Evolutionary conservation across 495 filamentous ascomycete species (phyloP).

Genomic region (Margaritispora aquatica): DNA sequence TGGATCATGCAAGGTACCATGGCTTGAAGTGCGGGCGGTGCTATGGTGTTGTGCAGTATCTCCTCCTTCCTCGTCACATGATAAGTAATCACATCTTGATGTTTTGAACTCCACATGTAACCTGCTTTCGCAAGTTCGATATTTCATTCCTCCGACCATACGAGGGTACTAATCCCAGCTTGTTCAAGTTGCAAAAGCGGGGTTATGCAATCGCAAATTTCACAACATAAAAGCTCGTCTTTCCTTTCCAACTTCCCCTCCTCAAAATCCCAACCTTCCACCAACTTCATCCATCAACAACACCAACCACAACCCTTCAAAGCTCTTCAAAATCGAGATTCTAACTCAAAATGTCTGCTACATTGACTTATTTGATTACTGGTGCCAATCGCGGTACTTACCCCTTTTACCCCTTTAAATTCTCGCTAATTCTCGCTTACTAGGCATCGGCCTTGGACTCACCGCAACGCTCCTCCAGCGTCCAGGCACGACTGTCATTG

Average conservation of each 20-base stretch:
- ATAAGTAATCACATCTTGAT: no score
- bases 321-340: not conserved
- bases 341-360: conserved; percentile 11
- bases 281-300: conserved; percentile 3
- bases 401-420: conserved; percentile 15
- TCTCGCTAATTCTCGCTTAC: not conserved
- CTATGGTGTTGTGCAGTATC: no score
- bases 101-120: no score
- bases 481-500: conserved; percentile 19
- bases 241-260: not conserved
- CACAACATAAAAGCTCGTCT: not conserved
- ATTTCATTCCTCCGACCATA: no score
- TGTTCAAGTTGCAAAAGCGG: no score
- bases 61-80: no score
- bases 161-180: no score
- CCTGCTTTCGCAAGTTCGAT: no score
- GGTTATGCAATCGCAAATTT: not conserved
- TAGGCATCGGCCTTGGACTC: conserved; percentile 21
- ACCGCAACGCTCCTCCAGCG: conserved; percentile 9
- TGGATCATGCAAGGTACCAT: no score
- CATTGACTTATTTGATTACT: conserved; percentile 15
- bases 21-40: no score
- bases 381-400: conserved; percentile 19
- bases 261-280: not conserved
- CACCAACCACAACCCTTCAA: not conserved